These are phyloP conservation scores for Mimosa pudica DNA, from an alignment of 306 rosid genomes.

Conservation along the genomic window DNA sequence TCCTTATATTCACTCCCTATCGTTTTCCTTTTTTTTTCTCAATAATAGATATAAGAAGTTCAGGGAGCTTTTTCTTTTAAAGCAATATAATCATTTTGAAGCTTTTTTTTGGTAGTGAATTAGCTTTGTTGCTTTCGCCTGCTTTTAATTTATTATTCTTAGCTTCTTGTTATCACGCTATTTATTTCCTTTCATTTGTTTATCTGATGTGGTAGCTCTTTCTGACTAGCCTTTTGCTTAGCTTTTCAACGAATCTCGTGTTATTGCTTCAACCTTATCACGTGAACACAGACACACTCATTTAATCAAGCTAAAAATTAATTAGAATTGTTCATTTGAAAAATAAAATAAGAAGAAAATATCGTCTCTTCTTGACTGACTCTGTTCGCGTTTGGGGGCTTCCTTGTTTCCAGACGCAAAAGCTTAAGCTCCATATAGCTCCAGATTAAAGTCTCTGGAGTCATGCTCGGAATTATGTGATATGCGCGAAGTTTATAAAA, in stretches of 20 bases:
- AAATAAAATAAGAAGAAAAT: background rate
- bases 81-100: slow-evolving; percentile 19
- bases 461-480: background rate
- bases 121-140: slow-evolving; percentile 35
- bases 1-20: background rate
- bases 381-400: background rate
- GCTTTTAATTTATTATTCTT: background rate
- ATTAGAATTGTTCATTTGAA: no score
- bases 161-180: slow-evolving; percentile 6
- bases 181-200: slow-evolving; percentile 1
- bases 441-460: background rate
- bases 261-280: slow-evolving; percentile 20
- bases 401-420: background rate
- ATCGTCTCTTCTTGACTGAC: background rate
- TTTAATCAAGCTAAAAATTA: background rate
- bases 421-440: background rate
- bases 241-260: background rate
- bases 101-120: background rate
- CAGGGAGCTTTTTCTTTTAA: slow-evolving; percentile 10
- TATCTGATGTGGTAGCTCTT: background rate
- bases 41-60: background rate
- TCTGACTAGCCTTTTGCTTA: slow-evolving; percentile 8
- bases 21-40: background rate
- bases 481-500: background rate
- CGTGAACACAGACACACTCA: background rate